Evolutionary conservation across 2,329 filamentous ascomycete genomes (phyloP).

Genomic region (Nemania bipapillata): DNA sequence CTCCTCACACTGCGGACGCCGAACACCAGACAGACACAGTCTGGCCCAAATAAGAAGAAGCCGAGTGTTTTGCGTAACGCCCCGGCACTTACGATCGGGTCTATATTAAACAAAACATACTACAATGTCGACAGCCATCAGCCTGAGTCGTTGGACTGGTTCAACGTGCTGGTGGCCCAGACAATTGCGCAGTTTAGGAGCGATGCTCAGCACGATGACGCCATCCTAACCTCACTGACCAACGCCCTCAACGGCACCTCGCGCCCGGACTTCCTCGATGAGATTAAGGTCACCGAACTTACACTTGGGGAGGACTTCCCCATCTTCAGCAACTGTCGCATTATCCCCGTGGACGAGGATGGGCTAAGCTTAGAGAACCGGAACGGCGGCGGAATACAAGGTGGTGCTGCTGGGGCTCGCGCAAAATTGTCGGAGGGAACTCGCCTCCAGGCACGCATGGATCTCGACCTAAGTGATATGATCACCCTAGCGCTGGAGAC

Average conservation of each 20-base stretch:
- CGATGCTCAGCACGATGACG: constrained; percentile 90
- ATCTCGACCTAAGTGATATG: constrained; percentile 95
- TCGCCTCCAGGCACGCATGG: constrained; percentile 91
- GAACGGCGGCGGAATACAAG: constrained; percentile 48
- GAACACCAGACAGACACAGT: constrained; percentile 52
- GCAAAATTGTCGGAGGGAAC: constrained; percentile 70
- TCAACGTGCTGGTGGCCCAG: constrained; percentile 96
- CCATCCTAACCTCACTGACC: constrained; percentile 85
- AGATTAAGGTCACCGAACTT: constrained; percentile 92
- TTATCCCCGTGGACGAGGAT: constrained; percentile 90
- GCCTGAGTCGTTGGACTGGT: constrained; percentile 97
- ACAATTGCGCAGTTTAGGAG: constrained; percentile 94
- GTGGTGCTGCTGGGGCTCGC: constrained; percentile 59
- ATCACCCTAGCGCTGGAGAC: constrained; percentile 95
- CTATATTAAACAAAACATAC: constrained; percentile 95
- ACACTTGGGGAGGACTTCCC: constrained; percentile 96
- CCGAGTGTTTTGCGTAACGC: constrained; percentile 78
- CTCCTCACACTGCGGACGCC: constrained; percentile 70
- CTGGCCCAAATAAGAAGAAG: constrained; percentile 69
- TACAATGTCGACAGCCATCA: constrained; percentile 97
- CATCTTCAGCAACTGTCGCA: constrained; percentile 97
- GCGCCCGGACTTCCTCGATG: constrained; percentile 90
- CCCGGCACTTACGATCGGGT: constrained; percentile 85
- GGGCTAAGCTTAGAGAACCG: constrained; percentile 65
- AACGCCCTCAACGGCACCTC: constrained; percentile 86